Conservation (phyloP, 345 rosid genomes). For the Salix udensis region DNA sequence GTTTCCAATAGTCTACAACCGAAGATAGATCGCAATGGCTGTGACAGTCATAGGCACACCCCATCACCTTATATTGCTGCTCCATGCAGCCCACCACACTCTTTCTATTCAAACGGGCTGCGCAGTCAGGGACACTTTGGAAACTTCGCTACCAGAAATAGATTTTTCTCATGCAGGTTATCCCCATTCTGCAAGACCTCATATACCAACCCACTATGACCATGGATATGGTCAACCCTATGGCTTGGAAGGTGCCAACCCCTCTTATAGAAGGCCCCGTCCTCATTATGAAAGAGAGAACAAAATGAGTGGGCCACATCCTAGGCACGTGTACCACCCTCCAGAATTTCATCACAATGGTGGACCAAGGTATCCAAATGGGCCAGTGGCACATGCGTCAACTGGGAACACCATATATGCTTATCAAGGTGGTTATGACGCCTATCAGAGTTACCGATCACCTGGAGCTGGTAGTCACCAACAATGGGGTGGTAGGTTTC, state of each 20-base stretch:
- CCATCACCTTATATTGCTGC: constrained; percentile 27
- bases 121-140: constrained; percentile 16
- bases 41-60: constrained; percentile 28
- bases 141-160: constrained; percentile 17
- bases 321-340: constrained; percentile 13
- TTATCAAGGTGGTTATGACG: constrained; percentile 31
- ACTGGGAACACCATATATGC: constrained; percentile 3
- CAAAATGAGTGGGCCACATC: constrained; percentile 20
- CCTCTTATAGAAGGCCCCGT: constrained; percentile 13
- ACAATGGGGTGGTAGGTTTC: constrained; percentile 33
- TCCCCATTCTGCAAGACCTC: constrained; percentile 6
- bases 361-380: constrained; percentile 27
- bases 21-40: constrained; percentile 28
- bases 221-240: constrained; percentile 15
- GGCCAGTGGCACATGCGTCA: constrained; percentile 15
- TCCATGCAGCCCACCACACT: constrained; percentile 25
- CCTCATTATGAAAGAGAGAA: constrained; percentile 27
- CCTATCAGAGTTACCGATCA: constrained; percentile 35
- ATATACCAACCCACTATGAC: constrained; percentile 17
- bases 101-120: constrained; percentile 26
- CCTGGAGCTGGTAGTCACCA: constrained; percentile 28
- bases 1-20: constrained; percentile 56
- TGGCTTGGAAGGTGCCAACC: constrained; percentile 2
- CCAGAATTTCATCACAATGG: constrained; percentile 21
- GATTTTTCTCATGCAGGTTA: constrained; percentile 21